These are phyloP conservation scores for Condylostoma magnum DNA, from an alignment of 169 alveolate genomes.

Conservation along the genomic window DNA sequence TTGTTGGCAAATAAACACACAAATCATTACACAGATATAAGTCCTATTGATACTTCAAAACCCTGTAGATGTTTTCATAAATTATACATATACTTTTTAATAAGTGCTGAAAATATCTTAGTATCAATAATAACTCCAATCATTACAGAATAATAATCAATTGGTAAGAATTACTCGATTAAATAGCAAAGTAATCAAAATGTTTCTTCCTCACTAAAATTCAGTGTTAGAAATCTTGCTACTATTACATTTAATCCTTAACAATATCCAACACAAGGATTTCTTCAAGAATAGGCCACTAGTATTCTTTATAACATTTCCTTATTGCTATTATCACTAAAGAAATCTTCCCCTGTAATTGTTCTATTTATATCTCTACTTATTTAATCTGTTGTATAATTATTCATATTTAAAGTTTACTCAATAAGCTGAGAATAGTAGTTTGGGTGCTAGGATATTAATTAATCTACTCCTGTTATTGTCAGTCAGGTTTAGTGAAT, in stretches of 20 bases:
- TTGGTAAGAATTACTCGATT: conserved; percentile 4
- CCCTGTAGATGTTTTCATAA: not conserved
- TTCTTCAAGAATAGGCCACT: conserved; percentile 50
- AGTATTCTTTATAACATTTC: conserved; percentile 36
- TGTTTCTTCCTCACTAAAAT: conserved; percentile 43
- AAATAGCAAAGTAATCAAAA: conserved; percentile 26
- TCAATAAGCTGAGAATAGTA: no score
- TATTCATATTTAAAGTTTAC: no score
- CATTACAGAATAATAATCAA: conserved; percentile 18
- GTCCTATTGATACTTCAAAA: not conserved
- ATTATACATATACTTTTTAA: not conserved
- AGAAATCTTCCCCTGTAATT: no score
- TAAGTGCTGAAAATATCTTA: not conserved
- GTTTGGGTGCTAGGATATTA: no score
- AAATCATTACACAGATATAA: conserved; percentile 12
- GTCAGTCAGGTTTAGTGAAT: no score
- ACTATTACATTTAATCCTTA: conserved; percentile 59
- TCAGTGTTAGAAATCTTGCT: conserved; percentile 37
- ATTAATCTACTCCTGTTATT: no score
- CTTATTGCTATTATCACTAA: no score
- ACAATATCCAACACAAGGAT: conserved; percentile 52
- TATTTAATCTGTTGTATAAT: no score
- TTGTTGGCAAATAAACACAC: conserved; percentile 12
- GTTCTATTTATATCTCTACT: no score
- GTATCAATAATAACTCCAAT: conserved; percentile 14